phyloP scores from a whole-genome alignment of 305 asterid species.

The Solanum hybrid region DNA sequence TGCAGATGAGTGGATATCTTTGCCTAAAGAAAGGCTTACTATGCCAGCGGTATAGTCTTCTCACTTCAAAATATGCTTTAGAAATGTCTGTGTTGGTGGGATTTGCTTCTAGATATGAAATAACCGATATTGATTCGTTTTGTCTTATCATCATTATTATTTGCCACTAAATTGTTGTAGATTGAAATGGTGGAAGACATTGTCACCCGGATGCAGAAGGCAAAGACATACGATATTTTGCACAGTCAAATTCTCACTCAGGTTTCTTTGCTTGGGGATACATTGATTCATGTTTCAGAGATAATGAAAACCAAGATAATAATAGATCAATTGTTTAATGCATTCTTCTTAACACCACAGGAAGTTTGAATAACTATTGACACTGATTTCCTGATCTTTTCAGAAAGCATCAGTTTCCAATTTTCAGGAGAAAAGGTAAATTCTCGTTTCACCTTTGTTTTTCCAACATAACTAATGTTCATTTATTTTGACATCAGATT shows the following conservation, averaged over 20 bases:
- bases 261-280: slow-evolving; percentile 39
- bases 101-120: slow-evolving; percentile 3
- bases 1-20: slow-evolving; percentile 36
- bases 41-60: slow-evolving; percentile 39
- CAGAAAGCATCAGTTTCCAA: slow-evolving; percentile 46
- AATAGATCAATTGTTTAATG: not conserved
- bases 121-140: not conserved
- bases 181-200: slow-evolving; percentile 54
- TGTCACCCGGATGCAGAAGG: slow-evolving; percentile 46
- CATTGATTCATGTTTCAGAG: slow-evolving; percentile 8
- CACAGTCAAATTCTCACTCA: slow-evolving; percentile 37
- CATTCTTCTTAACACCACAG: not conserved
- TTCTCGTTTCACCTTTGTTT: slow-evolving; percentile 8
- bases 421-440: slow-evolving; percentile 53
- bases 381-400: slow-evolving; percentile 24
- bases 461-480: slow-evolving; percentile 15
- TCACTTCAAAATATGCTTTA: slow-evolving; percentile 1
- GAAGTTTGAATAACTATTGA: slow-evolving; percentile 2
- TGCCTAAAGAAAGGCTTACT: slow-evolving; percentile 35
- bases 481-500: slow-evolving; percentile 9
- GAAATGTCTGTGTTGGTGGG: not conserved
- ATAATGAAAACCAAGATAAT: slow-evolving; percentile 8
- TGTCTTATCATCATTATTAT: slow-evolving; percentile 5
- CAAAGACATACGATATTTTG: slow-evolving; percentile 53
- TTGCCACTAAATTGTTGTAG: slow-evolving; percentile 31